Evolutionary conservation across 1,139 yeast genomes (phyloP).

Genomic region (Lodderomyces margitis): DNA sequence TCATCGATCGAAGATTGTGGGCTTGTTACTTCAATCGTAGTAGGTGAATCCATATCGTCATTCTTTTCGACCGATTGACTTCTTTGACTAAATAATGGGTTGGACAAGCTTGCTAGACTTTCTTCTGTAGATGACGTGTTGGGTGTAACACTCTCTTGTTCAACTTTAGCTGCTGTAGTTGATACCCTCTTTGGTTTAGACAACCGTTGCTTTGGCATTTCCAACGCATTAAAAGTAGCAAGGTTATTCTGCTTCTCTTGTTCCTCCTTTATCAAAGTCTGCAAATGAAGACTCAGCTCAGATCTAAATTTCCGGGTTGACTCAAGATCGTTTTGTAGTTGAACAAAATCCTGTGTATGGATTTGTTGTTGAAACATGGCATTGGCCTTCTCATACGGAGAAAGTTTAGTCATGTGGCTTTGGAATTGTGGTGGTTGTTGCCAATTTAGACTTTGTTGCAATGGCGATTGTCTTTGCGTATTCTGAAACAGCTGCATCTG

Average conservation of each 20-base stretch:
- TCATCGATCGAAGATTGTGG: slow-evolving; percentile 17
- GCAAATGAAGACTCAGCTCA: slow-evolving; percentile 9
- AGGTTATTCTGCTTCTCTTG: background rate
- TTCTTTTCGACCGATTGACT: background rate
- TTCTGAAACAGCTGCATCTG: background rate
- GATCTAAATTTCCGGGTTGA: slow-evolving; percentile 6
- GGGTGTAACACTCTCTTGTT: background rate
- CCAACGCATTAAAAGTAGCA: background rate
- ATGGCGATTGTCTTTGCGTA: slow-evolving; percentile 5
- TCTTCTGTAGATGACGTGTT: background rate
- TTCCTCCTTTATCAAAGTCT: slow-evolving; percentile 7
- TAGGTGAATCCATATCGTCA: slow-evolving; percentile 12
- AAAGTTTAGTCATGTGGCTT: background rate
- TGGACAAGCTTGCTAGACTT: background rate
- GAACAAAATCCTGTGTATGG: slow-evolving; percentile 9
- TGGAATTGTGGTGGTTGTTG: slow-evolving; percentile 2
- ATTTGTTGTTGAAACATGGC: slow-evolving; percentile 11
- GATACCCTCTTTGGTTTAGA: background rate
- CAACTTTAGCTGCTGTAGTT: background rate
- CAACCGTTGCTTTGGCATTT: background rate
- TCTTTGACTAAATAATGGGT: background rate
- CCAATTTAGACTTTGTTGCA: background rate
- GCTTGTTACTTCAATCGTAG: slow-evolving; percentile 18
- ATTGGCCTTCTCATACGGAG: slow-evolving; percentile 8
- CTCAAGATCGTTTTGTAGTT: slow-evolving; percentile 4